Evolutionary conservation across 75 land plant genomes (phyloP).

Genomic region (Isoetes taiwanensis): DNA sequence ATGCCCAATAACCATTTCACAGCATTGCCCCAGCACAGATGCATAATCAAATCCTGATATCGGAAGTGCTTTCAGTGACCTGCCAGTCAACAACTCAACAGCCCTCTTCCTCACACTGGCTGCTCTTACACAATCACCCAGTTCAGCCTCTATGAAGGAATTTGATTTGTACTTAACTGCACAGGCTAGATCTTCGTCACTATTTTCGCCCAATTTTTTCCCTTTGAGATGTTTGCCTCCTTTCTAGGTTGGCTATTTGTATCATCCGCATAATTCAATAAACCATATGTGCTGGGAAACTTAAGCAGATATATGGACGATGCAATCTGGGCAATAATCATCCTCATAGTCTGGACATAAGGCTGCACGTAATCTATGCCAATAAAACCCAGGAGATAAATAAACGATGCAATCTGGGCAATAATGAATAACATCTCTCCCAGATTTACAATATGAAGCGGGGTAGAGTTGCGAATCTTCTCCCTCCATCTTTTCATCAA

Average conservation of each 20-base stretch:
- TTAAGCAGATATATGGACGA: slow-evolving; percentile 67
- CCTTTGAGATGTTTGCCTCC: no score
- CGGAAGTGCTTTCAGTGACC: slow-evolving; percentile 14
- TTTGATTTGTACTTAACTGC: slow-evolving; percentile 14
- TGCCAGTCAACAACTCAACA: slow-evolving; percentile 12
- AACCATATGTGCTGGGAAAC: no score
- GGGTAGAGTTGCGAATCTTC: slow-evolving; percentile 57
- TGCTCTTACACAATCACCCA: slow-evolving; percentile 14
- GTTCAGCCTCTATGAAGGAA: slow-evolving; percentile 20
- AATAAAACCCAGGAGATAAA: slow-evolving; percentile 68
- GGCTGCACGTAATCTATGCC: slow-evolving; percentile 74
- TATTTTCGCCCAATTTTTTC: slow-evolving; percentile 3
- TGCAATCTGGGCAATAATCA: slow-evolving; percentile 39
- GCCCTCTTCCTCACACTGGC: slow-evolving; percentile 16
- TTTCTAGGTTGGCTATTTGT: no score
- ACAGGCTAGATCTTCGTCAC: slow-evolving; percentile 22
- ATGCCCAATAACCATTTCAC: no score
- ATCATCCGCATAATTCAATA: no score
- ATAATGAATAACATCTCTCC: slow-evolving; percentile 48
- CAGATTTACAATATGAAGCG: slow-evolving; percentile 49
- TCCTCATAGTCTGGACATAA: no score
- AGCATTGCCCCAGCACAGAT: no score
- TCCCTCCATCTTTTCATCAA: slow-evolving; percentile 75
- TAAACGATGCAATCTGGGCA: slow-evolving; percentile 46
- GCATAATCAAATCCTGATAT: slow-evolving; percentile 15